Base-by-base conservation (phyloP, 495 filamentous ascomycete genomes). In the Neurospora tetraspora region DNA sequence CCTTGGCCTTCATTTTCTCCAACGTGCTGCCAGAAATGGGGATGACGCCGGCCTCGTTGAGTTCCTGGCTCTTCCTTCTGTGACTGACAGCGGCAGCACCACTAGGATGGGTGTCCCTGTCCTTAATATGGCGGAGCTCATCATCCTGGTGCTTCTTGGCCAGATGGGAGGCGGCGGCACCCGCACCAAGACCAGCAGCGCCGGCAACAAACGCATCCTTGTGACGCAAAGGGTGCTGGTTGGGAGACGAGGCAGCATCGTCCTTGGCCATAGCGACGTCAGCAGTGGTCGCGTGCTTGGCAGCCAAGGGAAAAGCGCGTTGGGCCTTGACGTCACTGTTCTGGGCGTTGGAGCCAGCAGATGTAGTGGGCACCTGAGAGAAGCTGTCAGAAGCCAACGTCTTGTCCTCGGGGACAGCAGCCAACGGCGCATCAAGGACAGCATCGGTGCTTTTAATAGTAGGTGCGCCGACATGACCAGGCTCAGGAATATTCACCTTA, bases 101-200 rank as follows among this genome's bases (percentile, higher is more conserved):
- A 34, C 14, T 9, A 36, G 53, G 23, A 36, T 65, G 27, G 14
- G 27, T 12, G 53, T 9, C 6, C 11, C 53, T 9, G 6, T 34
- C 1, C 47, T 59, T 59, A 4, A 27, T 27, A 0, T 27, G 10
- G 11, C 47, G 47, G 0, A 23, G 20, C 47, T 59, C 47, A 3
- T 77, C 72, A 10, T 73, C 72, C 0, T 75, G 71, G 9, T 70
- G 76, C 69, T 78, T 77, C 38, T 71, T 74, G 11, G 71, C 38
- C 27, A 77, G 10, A 10, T 76, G 70, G 27, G 78, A 72, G 14
- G 73, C 75, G 40, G 73, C 72, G 1, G 68, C 11, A 2, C 73
- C 77, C 0, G 73, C 71, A 27, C 70, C 74, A 11, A 73, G 23
- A 5, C 72, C 78, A 31, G 75, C 75, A 71, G 69, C 74, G 4